Evolutionary conservation across 257 asterid species (phyloP).

Genomic region (Nicotiana knightiana): DNA sequence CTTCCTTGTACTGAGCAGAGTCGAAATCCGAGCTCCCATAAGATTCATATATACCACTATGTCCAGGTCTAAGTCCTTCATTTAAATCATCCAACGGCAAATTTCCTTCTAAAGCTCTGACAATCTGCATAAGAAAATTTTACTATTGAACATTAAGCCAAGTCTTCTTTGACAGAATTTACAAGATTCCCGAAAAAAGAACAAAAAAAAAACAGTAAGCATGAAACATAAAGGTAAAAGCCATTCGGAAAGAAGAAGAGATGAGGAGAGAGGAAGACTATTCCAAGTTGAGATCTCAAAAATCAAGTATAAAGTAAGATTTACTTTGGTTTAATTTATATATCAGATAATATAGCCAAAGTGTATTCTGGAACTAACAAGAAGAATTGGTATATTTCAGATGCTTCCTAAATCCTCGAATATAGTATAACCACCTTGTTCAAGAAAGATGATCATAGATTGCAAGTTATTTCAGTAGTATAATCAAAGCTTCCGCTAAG

Average conservation of each 20-base stretch:
- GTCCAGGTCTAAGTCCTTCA: constrained; percentile 42
- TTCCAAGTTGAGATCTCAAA: neutral
- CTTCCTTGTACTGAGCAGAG: constrained; percentile 68
- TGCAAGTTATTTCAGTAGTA: neutral
- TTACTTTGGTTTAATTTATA: neutral
- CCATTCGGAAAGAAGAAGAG: neutral
- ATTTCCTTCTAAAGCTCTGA: constrained; percentile 67
- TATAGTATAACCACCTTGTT: neutral
- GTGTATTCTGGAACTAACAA: neutral
- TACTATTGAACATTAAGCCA: neutral
- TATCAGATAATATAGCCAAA: neutral
- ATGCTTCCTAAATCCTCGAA: neutral
- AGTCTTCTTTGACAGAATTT: neutral
- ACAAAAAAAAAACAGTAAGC: neutral
- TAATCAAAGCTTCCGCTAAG: neutral
- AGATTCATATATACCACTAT: constrained; percentile 30
- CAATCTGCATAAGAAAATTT: constrained; percentile 33
- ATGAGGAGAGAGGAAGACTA: neutral
- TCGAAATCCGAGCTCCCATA: constrained; percentile 56
- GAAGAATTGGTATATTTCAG: neutral
- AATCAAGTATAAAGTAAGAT: neutral
- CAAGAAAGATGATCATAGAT: neutral
- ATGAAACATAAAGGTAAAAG: neutral
- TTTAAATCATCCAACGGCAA: constrained; percentile 45
- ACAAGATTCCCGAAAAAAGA: neutral